Evolutionary conservation across 116 monocot species (phyloP), one percentile per base, ranked within the genome.

Genomic region (Cymodocea nodosa): DNA sequence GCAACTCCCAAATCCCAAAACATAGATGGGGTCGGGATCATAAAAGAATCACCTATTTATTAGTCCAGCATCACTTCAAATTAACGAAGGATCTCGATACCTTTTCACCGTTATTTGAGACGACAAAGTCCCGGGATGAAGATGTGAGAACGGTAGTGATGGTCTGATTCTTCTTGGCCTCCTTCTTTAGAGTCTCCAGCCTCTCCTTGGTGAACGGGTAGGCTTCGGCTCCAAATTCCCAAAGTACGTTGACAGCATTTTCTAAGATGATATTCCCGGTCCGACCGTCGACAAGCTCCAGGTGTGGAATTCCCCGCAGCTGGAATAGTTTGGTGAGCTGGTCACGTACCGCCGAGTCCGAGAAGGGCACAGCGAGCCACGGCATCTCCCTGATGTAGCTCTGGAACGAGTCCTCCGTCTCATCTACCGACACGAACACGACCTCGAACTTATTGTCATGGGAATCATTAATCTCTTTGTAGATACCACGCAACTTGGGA

Each of bases 361-460:
- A 75, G 73, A 84, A 86, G 2, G 86, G 90, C 23, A 90, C 71
- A 1, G 86, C 86, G 50, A 90, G 81, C 90, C 90, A 90, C 55
- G 90, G 90, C 90, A 90, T 86, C 67, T 68, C 52, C n/a, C 79
- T 50, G 63, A 90, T 83, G 73, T 83, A 86, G 0, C 50, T 56
- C 5, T 22, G 23, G 60, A 86, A 82, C 3, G 79, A 25, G 5
- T 83, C 73, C 20, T 79, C 84, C 51, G 79, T 79, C n/a, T 71
- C 51, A 52, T 90, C 86, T 0, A 40, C 48, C 5, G 90, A 82
- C 40, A 90, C 63, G 63, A 86, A 90, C 20, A 86, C 74, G 15
- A 90, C 71, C 77, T 85, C 83, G 58, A 87, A 81, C 5, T 10
- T 11, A 6, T 17, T 18, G 23, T 70, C 44, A 8, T 48, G 53